These are phyloP conservation scores for Entomortierella parvispora DNA, from an alignment of 192 early-diverging fungal genomes.

Conservation along the genomic window DNA sequence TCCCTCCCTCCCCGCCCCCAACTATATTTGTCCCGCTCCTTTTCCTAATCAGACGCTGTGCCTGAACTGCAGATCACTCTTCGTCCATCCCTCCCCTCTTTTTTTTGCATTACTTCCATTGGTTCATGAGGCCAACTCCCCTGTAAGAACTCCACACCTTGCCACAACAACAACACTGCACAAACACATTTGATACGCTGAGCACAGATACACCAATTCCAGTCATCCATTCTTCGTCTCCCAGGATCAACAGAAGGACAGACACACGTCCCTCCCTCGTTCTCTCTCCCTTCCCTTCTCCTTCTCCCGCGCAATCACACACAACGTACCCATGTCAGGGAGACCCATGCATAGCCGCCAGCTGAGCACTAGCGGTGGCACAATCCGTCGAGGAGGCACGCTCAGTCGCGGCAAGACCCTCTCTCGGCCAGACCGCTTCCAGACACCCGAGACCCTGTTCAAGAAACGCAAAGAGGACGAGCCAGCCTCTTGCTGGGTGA, in stretches of 20 bases:
- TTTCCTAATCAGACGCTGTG: background rate
- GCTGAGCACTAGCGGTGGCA: slow-evolving; percentile 13
- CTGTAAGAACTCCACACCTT: too few species aligned
- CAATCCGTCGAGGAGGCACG: slow-evolving; percentile 52
- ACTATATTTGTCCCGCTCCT: slow-evolving; percentile 8
- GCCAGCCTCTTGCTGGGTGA: slow-evolving; percentile 61
- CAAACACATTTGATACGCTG: too few species aligned
- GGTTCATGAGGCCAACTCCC: too few species aligned
- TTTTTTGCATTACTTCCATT: too few species aligned
- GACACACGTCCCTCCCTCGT: background rate
- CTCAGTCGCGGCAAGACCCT: slow-evolving; percentile 79
- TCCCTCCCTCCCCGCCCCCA: slow-evolving; percentile 11
- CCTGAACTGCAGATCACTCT: too few species aligned
- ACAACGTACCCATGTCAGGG: slow-evolving; percentile 15
- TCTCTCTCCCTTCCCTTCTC: background rate
- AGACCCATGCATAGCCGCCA: slow-evolving; percentile 15
- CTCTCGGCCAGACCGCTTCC: slow-evolving; percentile 75
- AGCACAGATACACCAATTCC: too few species aligned
- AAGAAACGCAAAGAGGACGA: slow-evolving; percentile 58
- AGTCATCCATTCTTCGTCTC: too few species aligned
- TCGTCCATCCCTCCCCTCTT: too few species aligned
- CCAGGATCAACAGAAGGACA: too few species aligned
- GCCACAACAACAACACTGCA: too few species aligned
- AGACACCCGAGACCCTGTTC: slow-evolving; percentile 75
- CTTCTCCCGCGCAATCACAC: background rate